Evolutionary conservation across 139 green algal genomes (phyloP), one percentile per base, ranked within the genome.

Genomic region (Chlorella sp.): DNA sequence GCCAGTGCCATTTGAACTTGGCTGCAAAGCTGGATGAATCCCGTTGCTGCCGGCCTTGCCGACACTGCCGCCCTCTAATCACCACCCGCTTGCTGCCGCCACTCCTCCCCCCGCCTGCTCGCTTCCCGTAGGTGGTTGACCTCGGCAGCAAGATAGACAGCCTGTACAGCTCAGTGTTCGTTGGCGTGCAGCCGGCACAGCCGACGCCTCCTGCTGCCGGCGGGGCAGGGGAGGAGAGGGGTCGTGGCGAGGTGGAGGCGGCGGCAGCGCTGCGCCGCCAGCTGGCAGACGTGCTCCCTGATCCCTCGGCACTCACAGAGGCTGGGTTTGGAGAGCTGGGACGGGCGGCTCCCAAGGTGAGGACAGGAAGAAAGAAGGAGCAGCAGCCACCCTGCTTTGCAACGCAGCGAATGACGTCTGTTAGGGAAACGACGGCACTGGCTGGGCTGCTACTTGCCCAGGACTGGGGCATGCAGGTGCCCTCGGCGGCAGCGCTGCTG

Each of bases 131-230:
- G 91, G 79, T 89, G 14, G 36, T 81, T 12, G 48, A 87, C 16
- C 88, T 95, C 69, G 86, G 93, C 61, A 5, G 28, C 32, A 16
- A 92, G 69, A 92, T 96, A 0, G 91, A 97, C 84, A n/a, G 22
- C 18, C 82, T 96, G 66, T 97, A 96, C 86, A 68, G 75, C 61
- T 39, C 36, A 16, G 89, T 88, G 12, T 96, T 96, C 69, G 60
- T 88, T 14, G 77, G 77, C 21, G 75, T 89, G 37, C 75, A 75
- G 18, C 83, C 81, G 69, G 40, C 32, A 1, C 76, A 34, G 16
- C 24, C 78, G 16, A 81, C 39, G 60, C 40, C 5, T 37, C 22
- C 61, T 9, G 73, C 73, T 80, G 73, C 32, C 12, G 77, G 22
- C 2, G 53, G 3, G 15, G 48, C 48, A 57, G 48, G 24, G 21